These are phyloP conservation scores for Colletotrichum chrysophilum DNA, from an alignment of 2,329 filamentous ascomycete genomes.

Conservation along the genomic window DNA sequence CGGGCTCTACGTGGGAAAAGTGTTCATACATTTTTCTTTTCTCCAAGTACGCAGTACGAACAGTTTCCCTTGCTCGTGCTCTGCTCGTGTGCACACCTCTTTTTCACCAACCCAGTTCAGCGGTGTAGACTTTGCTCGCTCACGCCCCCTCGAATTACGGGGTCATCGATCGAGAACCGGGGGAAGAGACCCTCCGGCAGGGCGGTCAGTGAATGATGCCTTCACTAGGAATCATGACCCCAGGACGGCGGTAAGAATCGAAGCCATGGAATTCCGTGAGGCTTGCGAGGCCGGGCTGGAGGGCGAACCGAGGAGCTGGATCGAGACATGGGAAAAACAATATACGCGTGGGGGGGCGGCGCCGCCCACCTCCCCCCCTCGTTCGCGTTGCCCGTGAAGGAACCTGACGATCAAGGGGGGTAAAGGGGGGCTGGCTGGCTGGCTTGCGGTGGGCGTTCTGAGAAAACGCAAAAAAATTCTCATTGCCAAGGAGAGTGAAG, in stretches of 20 bases:
- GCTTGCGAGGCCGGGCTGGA: background rate
- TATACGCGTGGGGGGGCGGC: background rate
- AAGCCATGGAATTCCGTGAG: background rate
- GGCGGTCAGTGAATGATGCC: background rate
- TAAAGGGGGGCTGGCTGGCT: background rate
- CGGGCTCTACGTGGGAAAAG: background rate
- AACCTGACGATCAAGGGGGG: background rate
- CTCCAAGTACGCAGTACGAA: background rate
- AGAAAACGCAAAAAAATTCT: background rate
- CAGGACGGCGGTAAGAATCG: background rate
- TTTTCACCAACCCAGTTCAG: background rate
- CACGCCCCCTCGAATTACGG: background rate
- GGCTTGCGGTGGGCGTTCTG: background rate
- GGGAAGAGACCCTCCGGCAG: background rate
- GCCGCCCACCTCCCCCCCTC: background rate
- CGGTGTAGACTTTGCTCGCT: background rate
- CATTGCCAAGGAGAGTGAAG: background rate
- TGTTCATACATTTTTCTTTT: background rate
- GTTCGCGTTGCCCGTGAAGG: background rate
- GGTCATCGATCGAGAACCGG: background rate
- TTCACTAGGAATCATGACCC: background rate
- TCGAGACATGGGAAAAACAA: background rate
- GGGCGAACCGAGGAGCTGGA: conserved; percentile 1
- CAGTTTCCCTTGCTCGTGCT: background rate
- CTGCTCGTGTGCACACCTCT: background rate